These are phyloP conservation scores for Apophysomyces sp. DNA, from an alignment of 371 early-diverging fungal species.

Conservation along the genomic window DNA sequence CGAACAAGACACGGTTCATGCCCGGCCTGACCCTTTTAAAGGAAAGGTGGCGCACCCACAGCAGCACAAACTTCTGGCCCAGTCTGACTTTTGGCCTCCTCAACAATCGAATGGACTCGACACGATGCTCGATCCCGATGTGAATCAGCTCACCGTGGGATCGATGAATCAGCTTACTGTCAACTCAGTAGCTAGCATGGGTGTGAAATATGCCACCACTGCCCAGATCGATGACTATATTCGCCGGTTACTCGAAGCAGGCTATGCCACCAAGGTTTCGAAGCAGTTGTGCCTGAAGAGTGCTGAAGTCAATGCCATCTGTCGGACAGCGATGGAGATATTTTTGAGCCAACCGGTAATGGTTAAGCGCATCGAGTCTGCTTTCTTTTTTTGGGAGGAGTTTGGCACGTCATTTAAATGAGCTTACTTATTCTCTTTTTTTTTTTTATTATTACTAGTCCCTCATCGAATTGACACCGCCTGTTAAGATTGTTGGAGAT, in stretches of 20 bases:
- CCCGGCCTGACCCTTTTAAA: slow-evolving; percentile 23
- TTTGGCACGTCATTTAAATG: no score
- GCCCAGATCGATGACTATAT: slow-evolving; percentile 86
- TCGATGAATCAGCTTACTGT: slow-evolving; percentile 50
- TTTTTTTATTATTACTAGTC: slow-evolving; percentile 37
- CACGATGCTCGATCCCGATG: slow-evolving; percentile 13
- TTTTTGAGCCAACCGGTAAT: slow-evolving; percentile 87
- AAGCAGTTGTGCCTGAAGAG: slow-evolving; percentile 76
- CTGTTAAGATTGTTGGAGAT: slow-evolving; percentile 96
- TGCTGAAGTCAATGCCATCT: slow-evolving; percentile 88
- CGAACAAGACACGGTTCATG: slow-evolving; percentile 24
- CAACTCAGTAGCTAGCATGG: slow-evolving; percentile 37
- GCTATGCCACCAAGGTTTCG: slow-evolving; percentile 72
- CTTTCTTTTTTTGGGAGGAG: not conserved
- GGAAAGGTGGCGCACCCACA: slow-evolving; percentile 41
- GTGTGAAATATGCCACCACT: slow-evolving; percentile 26
- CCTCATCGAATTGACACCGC: slow-evolving; percentile 94
- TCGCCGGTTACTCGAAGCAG: slow-evolving; percentile 76
- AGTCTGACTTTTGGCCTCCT: slow-evolving; percentile 44
- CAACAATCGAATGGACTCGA: slow-evolving; percentile 6
- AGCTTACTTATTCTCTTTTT: not conserved
- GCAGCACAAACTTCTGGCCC: slow-evolving; percentile 38
- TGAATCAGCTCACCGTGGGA: slow-evolving; percentile 42
- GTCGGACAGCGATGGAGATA: slow-evolving; percentile 86
- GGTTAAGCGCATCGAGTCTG: not conserved